Conservation (phyloP, 2,329 filamentous ascomycete genomes). For the Fusarium equiseti region DNA sequence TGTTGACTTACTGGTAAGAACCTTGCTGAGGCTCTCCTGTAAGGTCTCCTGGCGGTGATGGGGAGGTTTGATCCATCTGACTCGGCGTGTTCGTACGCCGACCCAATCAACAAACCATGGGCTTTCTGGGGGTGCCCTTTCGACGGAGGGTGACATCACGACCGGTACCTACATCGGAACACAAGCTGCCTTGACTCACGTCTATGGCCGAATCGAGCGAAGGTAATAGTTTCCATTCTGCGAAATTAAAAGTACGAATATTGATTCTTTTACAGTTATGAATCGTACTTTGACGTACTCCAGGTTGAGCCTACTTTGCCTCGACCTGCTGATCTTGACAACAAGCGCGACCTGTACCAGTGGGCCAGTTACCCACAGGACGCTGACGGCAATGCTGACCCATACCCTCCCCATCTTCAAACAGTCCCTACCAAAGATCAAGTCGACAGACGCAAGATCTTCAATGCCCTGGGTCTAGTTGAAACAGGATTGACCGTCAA, state of each 20-base stretch:
- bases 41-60: no score
- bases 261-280: background rate
- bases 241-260: fast-evolving
- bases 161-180: background rate
- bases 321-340: background rate
- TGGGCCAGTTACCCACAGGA: background rate
- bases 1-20: no score
- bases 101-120: no score
- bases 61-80: no score
- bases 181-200: background rate
- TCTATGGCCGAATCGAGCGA: background rate
- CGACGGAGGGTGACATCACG: background rate
- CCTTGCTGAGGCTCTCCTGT: no score
- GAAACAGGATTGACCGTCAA: background rate
- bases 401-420: background rate
- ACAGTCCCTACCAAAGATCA: background rate
- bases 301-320: background rate
- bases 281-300: background rate
- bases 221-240: background rate
- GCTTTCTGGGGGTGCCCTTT: no score
- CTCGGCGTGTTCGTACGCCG: no score
- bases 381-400: background rate
- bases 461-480: background rate
- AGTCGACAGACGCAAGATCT: background rate
- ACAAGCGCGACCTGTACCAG: background rate